Base-by-base conservation (phyloP, 2,329 filamentous ascomycete species). In the Byssothecium circinans region DNA sequence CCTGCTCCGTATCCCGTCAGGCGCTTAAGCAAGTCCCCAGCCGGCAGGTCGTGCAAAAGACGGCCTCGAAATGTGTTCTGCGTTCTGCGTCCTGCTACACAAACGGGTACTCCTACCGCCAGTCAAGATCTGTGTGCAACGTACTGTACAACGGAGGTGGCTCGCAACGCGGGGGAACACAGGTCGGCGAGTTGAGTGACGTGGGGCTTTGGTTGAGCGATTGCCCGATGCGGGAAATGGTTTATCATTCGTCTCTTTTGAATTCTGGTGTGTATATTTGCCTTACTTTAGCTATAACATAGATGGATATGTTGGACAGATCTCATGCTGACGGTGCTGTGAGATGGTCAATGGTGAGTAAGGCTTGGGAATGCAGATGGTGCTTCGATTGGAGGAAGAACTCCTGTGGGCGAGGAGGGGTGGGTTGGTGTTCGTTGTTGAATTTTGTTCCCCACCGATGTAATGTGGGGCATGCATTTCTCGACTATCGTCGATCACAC, bases 71-170 rank as follows among this genome's bases (percentile, higher is more conserved):
- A 36, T 18, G 18, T 15, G 8, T 14, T 17, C 5, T 36, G 33
- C n/a, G 14, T 4, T 14, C 29, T 5, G 14, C 29, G 29, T 32
- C 12, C 29, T 10, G 14, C 29, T 8, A n/a, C 10, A 32, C 29
- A 33, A 17, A 7, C 4, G 4, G 22, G 10, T 23, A 22, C 19
- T 2, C 12, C 43, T 22, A 41, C 23, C 32, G 43, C 22, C 32
- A 43, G 42, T 51, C 48, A 54, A 54, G 52, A 51, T 51, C 52
- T 51, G 36, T 49, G 52, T 54, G 34, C 38, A 11, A 51, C 41
- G 15, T 8, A 8, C 3, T 5, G 20, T 7, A 22, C 2, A 22
- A 3, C 14, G 3, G 38, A 15, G 15, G 15, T 4, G 19, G 23
- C 23, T n/a, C n/a, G n/a, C n/a, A n/a, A n/a, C n/a, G n/a, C n/a